Evolutionary conservation across 73 alveolate species (phyloP).

Genomic region (Halteria grandinella): DNA sequence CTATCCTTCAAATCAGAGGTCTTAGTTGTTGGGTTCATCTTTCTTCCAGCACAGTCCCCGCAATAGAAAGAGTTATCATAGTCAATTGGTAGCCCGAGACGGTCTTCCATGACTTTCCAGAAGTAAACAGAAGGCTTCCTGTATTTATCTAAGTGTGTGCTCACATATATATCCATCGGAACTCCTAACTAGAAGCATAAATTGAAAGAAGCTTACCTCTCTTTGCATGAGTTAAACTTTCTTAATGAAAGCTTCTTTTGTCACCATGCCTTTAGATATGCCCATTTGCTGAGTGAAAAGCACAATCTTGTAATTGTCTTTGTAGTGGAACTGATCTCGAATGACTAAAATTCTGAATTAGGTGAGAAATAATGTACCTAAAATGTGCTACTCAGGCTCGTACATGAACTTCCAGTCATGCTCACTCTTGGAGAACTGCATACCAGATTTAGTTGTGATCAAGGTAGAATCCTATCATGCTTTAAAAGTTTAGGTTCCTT

Average conservation of each 20-base stretch:
- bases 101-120: slow-evolving; percentile 72
- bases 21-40: slow-evolving; percentile 66
- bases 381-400: slow-evolving; percentile 55
- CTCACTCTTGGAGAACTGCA: slow-evolving; percentile 71
- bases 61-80: slow-evolving; percentile 78
- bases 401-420: slow-evolving; percentile 85
- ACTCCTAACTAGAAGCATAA: slow-evolving; percentile 12
- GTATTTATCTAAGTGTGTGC: slow-evolving; percentile 86
- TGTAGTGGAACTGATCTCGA: slow-evolving; percentile 33
- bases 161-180: slow-evolving; percentile 84
- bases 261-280: slow-evolving; percentile 60
- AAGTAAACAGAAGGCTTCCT: slow-evolving; percentile 92
- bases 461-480: slow-evolving; percentile 75
- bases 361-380: too few relatives aligned
- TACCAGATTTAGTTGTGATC: slow-evolving; percentile 73
- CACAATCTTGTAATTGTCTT: slow-evolving; percentile 81
- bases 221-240: slow-evolving; percentile 61
- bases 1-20: slow-evolving; percentile 92
- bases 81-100: slow-evolving; percentile 65
- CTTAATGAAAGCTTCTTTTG: slow-evolving; percentile 53
- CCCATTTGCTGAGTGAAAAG: slow-evolving; percentile 80
- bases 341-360: too few relatives aligned
- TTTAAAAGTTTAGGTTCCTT: neutral
- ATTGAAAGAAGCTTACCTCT: slow-evolving; percentile 61
- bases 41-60: slow-evolving; percentile 99